Evolutionary conservation across 352 stramenopile genomes (phyloP).

Genomic region (Globisporangium lucens): DNA sequence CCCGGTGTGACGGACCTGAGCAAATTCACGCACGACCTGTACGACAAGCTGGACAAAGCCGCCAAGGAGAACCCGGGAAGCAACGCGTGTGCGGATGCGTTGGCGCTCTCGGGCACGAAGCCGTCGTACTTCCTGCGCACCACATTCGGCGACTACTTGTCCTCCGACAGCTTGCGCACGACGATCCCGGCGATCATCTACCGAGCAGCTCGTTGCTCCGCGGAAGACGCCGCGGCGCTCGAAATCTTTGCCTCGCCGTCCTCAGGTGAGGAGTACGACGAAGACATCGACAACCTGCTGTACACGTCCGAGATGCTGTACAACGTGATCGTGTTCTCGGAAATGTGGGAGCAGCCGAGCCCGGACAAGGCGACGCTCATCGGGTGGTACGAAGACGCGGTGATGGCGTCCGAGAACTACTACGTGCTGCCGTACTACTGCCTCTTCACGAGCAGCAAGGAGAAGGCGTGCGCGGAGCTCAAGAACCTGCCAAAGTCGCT

Average conservation of each 20-base stretch:
- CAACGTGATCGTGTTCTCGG: conserved; percentile 75
- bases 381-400: conserved; percentile 51
- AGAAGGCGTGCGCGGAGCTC: conserved; percentile 52
- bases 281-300: conserved; percentile 44
- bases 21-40: conserved; percentile 48
- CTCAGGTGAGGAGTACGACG: conserved; percentile 22
- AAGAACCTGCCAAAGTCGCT: conserved; percentile 36
- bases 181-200: conserved; percentile 59
- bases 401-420: conserved; percentile 72
- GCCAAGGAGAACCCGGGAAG: conserved; percentile 31
- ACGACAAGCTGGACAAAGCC: conserved; percentile 47
- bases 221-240: conserved; percentile 38
- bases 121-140: conserved; percentile 74
- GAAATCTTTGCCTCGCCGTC: conserved; percentile 22
- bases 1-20: conserved; percentile 43
- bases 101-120: conserved; percentile 33
- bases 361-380: conserved; percentile 52
- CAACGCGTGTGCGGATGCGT: conserved; percentile 47
- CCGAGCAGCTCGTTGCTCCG: conserved; percentile 37
- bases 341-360: conserved; percentile 66
- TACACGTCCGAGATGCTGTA: conserved; percentile 75
- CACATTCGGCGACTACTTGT: conserved; percentile 56
- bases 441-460: conserved; percentile 60
- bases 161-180: conserved; percentile 35
- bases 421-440: conserved; percentile 72